Evolutionary conservation across 1,284 basidiomycete genomes (phyloP), one percentile per base, ranked within the genome.

Genomic region (Ceratobasidium theobromae): DNA sequence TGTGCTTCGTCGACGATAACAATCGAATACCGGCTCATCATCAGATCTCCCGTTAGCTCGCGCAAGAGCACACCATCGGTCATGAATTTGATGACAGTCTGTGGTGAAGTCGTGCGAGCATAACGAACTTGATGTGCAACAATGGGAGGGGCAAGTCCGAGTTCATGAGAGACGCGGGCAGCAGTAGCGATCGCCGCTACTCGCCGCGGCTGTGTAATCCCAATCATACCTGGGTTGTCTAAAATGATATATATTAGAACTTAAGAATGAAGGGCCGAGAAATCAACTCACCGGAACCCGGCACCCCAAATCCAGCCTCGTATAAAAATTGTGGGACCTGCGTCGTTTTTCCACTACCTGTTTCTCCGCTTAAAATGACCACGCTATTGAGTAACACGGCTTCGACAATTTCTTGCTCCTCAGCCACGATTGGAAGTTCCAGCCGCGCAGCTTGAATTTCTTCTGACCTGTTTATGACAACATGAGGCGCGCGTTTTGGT

Each of bases 221-320:
- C 97, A 71, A 99, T 93, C 88, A 99, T 95, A 1, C 97, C 97
- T 21, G 96, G 94, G 75, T 98, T 97, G 62, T 95, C 93, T 94
- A 71, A 51, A 2, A 48, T 12, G 33, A 35, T 8, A 5, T 51
- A 2, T 3, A 23, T 48, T 35, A 33, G 27, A 48, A 23, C 23
- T 11, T 23, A 3, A 53, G 52, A 43, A 55, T 18, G 27, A 53
- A 43, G 32, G 27, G 25, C 6, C 12, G 18, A 33, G 33, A 18
- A 23, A n/a, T 23, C 43, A 18, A 68, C 72, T 67, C 73, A 91
- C 93, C 90, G 74, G 91, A 91, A 16, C 82, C 86, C 3, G 85
- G 81, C 65, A 86, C 84, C 0, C 95, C 97, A 74, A 96, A 99
- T 0, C 94, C 97, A n/a, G 92, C 93, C 77, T 99, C 97, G 72